phyloP scores from a whole-genome alignment of 192 early-diverging fungal genomes.

The Coemansia sp. region DNA sequence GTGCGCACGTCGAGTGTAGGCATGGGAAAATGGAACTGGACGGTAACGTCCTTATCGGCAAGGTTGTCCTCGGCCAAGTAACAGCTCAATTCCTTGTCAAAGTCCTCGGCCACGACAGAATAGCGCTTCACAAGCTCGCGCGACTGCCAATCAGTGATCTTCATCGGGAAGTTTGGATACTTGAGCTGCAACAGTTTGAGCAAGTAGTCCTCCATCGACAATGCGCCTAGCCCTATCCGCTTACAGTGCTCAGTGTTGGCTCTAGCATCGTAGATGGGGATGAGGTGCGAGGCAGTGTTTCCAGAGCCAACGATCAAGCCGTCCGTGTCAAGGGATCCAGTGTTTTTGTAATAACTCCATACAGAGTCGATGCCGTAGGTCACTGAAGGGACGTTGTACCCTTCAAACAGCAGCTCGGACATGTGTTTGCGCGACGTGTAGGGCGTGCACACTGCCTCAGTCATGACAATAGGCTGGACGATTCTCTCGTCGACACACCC shows the following conservation, averaged over 20 bases:
- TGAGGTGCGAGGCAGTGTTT: constrained; percentile 70
- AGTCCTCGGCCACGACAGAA: constrained; percentile 75
- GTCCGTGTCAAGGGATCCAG: constrained; percentile 61
- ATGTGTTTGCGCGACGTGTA: constrained; percentile 73
- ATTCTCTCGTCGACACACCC: constrained; percentile 72
- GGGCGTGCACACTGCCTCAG: constrained; percentile 81
- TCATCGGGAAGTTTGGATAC: constrained; percentile 85
- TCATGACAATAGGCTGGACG: constrained; percentile 84
- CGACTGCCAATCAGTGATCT: constrained; percentile 74
- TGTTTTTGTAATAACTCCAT: constrained; percentile 81
- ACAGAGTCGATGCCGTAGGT: constrained; percentile 85
- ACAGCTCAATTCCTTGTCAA: constrained; percentile 65
- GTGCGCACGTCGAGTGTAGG: constrained; percentile 71
- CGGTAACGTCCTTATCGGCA: constrained; percentile 62
- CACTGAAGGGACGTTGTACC: constrained; percentile 74
- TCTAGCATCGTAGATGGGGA: constrained; percentile 70
- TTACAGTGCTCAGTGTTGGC: constrained; percentile 66
- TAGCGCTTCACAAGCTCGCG: constrained; percentile 72
- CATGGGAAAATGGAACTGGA: constrained; percentile 81
- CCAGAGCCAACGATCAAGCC: constrained; percentile 76
- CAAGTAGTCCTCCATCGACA: constrained; percentile 76
- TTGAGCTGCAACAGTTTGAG: constrained; percentile 87
- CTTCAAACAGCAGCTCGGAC: constrained; percentile 88
- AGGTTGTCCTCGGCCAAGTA: constrained; percentile 66
- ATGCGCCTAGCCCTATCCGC: constrained; percentile 81